Percentiles rank a stretch among this genome's conserved stretches.
Conservation (phyloP, 1,284 basidiomycete species). For the Phellinidium pouzarii region DNA sequence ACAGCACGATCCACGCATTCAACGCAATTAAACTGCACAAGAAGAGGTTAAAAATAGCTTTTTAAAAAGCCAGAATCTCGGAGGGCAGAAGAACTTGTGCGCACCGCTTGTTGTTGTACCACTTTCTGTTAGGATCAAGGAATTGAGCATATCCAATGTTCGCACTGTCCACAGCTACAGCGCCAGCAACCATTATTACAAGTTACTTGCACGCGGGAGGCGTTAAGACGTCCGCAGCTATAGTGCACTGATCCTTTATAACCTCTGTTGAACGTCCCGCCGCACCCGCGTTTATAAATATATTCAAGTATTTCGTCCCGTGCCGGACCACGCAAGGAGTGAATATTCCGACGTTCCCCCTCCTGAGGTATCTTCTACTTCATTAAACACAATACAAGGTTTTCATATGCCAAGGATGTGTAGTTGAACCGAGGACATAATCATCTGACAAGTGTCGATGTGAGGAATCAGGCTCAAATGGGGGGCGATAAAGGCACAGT, state of each 20-base stretch:
- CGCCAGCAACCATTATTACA: slow-evolving; percentile 14
- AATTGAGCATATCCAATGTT: slow-evolving; percentile 14
- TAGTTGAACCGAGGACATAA: background rate
- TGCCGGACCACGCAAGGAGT: background rate
- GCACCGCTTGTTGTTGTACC: slow-evolving; percentile 18
- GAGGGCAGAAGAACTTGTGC: slow-evolving; percentile 7
- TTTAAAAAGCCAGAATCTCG: slow-evolving; percentile 6
- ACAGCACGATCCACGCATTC: slow-evolving; percentile 21
- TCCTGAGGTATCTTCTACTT: background rate
- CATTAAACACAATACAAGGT: background rate
- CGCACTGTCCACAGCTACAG: slow-evolving; percentile 4
- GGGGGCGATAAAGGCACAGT: background rate
- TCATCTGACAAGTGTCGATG: slow-evolving; percentile 8
- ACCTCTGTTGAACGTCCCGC: background rate
- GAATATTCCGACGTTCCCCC: slow-evolving; percentile 13
- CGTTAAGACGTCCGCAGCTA: background rate
- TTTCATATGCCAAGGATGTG: background rate
- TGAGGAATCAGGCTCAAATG: background rate
- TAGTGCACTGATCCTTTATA: background rate
- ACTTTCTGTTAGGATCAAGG: slow-evolving; percentile 19
- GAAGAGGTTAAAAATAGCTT: slow-evolving; percentile 9
- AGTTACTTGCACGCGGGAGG: background rate
- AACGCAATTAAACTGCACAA: slow-evolving; percentile 18
- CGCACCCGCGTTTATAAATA: background rate
- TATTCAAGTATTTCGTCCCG: background rate